A percentile compares a stretch with the other conserved stretches of the same genome.
Conservation (phyloP, 495 filamentous ascomycete genomes). For the Xylaria nigripes region DNA sequence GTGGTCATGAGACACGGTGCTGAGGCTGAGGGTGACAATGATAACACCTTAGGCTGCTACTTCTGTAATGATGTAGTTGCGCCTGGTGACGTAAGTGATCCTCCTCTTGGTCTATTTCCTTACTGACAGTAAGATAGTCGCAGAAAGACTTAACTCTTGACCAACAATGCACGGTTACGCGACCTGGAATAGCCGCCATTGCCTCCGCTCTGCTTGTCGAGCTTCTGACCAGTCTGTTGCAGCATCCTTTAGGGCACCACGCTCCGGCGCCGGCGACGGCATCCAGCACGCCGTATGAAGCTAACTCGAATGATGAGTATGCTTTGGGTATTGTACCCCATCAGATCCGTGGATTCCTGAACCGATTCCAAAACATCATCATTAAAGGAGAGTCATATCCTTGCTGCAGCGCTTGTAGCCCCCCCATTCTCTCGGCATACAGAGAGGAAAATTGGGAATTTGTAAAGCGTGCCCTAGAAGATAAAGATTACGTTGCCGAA, state of each 20-base stretch:
- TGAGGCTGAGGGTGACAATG: conserved; percentile 37
- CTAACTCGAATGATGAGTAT: conserved; percentile 50
- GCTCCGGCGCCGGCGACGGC: conserved; percentile 44
- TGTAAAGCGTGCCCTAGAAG: conserved; percentile 74
- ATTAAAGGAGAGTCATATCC: conserved; percentile 78
- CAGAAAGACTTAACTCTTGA: conserved; percentile 89
- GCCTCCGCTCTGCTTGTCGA: conserved; percentile 91
- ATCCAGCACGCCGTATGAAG: conserved; percentile 38
- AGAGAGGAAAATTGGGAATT: conserved; percentile 73
- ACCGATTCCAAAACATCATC: conserved; percentile 72
- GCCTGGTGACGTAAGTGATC: conserved; percentile 75
- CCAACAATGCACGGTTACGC: conserved; percentile 95
- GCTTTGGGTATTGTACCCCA: conserved; percentile 86
- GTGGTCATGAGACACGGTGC: conserved; percentile 94
- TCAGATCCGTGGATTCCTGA: conserved; percentile 87
- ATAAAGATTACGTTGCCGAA: conserved; percentile 82
- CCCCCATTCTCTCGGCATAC: conserved; percentile 64
- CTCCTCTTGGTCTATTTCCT: neutral
- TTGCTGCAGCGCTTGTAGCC: conserved; percentile 87
- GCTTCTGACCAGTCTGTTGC: conserved; percentile 75
- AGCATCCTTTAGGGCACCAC: conserved; percentile 62
- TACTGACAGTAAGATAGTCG: conserved; percentile 56
- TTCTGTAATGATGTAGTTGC: conserved; percentile 98
- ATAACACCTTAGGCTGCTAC: conserved; percentile 79
- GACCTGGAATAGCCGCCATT: conserved; percentile 84